Evolutionary conservation across 2,329 filamentous ascomycete species (phyloP).

Genomic region (Diaporthe humulicola): DNA sequence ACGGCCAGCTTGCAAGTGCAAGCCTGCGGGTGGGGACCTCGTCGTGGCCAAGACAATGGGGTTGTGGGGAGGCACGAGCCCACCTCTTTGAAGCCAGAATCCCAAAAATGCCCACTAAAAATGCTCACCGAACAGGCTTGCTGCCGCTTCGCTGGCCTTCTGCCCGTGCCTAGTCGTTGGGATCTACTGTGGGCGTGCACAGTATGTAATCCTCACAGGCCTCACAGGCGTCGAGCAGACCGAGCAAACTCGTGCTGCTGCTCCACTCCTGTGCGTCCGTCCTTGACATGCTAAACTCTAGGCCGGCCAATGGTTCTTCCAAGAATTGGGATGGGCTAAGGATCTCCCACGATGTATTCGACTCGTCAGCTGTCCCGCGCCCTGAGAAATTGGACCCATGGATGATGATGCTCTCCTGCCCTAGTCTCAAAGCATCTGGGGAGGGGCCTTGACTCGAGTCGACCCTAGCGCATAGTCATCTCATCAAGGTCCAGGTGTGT

Average conservation of each 20-base stretch:
- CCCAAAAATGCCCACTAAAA: slow-evolving; percentile 6
- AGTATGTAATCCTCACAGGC: neutral
- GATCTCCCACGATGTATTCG: slow-evolving; percentile 25
- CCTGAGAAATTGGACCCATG: slow-evolving; percentile 27
- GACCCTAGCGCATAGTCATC: slow-evolving; percentile 12
- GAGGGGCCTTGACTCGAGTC: slow-evolving; percentile 28
- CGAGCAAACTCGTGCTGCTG: neutral
- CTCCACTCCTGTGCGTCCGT: neutral
- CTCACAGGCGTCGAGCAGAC: no score
- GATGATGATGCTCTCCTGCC: slow-evolving; percentile 26
- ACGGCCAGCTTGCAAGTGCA: slow-evolving; percentile 25
- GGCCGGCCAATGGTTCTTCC: slow-evolving; percentile 18
- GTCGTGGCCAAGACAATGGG: slow-evolving; percentile 30
- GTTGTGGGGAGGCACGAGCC: slow-evolving; percentile 30
- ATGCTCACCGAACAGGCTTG: slow-evolving; percentile 17
- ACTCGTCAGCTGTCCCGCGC: slow-evolving; percentile 30
- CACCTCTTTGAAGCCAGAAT: slow-evolving; percentile 20
- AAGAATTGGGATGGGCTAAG: slow-evolving; percentile 16
- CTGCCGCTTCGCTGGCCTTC: slow-evolving; percentile 18
- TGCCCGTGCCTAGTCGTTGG: neutral
- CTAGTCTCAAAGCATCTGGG: slow-evolving; percentile 29
- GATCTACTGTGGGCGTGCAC: slow-evolving; percentile 2
- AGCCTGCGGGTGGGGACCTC: slow-evolving; percentile 22
- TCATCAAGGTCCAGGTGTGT: slow-evolving; percentile 12
- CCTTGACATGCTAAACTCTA: slow-evolving; percentile 16